Base-by-base conservation (phyloP, 1,284 basidiomycete species). In the Takashimella koratensis region DNA sequence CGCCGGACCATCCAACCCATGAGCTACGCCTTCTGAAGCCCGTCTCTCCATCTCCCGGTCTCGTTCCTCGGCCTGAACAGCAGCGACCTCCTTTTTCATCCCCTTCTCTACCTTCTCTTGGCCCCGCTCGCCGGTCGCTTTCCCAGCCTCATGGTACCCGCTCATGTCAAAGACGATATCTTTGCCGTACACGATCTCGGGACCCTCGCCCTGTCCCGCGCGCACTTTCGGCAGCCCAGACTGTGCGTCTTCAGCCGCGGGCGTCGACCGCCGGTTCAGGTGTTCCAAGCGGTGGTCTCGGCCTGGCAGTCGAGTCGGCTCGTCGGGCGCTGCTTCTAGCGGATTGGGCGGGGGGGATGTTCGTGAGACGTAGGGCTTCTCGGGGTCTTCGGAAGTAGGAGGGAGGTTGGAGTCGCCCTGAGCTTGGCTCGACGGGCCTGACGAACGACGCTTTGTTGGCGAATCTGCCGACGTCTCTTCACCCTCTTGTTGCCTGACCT, bases 101-200 rank as follows among this genome's bases (percentile, higher is more conserved):
- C 26, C 20, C 12, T 27, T 26, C 43, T 39, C 43, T n/a, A n/a
- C n/a, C 10, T 8, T 8, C 16, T 36, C 30, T 8, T 8, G 8
- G 10, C 10, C 13, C 8, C 26, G 11, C 45, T 16, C 12, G 10
- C 8, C 27, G 8, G 5, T 42, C 41, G 23, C 49, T 19, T 20
- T 22, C 23, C 16, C 21, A 10, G 43, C 39, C 30, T 58, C 63
- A 55, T 77, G 75, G 65, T 79, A 80, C 1, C 80, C 80, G 8
- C 70, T 73, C 69, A 78, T 76, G 62, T 76, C 73, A 57, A 80
- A 56, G 21, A 77, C 76, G 77, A 78, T 67, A 82, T 89, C 75
- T 57, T 60, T 58, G 13, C 63, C 84, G 64, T 90, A 89, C 44
- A 84, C 77, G 1, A 91, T 82, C 4, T 82, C 81, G 20, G 86